Evolutionary conservation across 805 yeast genomes (phyloP), one percentile per base, ranked within the genome.

Genomic region (Zygosaccharomyces lentus): DNA sequence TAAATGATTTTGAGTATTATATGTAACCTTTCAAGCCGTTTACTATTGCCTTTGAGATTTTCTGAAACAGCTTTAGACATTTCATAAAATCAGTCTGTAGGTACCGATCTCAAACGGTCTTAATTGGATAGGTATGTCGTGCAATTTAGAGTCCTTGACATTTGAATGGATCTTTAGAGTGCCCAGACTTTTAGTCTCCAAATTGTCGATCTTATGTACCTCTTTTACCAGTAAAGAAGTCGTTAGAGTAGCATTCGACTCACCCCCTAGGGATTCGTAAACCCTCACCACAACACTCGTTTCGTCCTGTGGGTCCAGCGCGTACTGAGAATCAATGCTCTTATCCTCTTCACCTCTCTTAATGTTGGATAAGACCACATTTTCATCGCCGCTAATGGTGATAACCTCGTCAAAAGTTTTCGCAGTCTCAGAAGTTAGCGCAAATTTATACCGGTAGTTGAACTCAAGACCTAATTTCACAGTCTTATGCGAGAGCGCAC

Each of bases 231-330:
- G 71, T 29, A 75, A 64, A 15, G 67, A 64, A 27, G 84, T 69
- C 15, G 61, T 62, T 27, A 89, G 61, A 4, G 54, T 60, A 1
- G 85, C 90, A 3, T 57, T 60, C 1, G 85, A 72, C 43, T 71
- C 70, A 37, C 97, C 98, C 6, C 99, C 99, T 37, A 91, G 71
- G 0, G 95, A 70, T 61, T 91, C 99, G 66, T 89, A 91, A 1
- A 88, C 75, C 55, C 98, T 78, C 25, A 86, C 70, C 21, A 90
- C 72, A 23, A 87, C 68, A 8, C 82, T 75, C 54, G 73, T 74
- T 41, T 70, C 66, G 7, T 75, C 76, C 27, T 62, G 57, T 43
- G 66, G 63, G 37, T 72, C 71, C 36, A 75, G 71, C 8, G 82
- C 64, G 42, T 78, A 76, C 6, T 68, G 57, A 21, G 69, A 71